Evolutionary conservation across 2,329 filamentous ascomycete genomes (phyloP).

Genomic region (Colletotrichum acutatum): DNA sequence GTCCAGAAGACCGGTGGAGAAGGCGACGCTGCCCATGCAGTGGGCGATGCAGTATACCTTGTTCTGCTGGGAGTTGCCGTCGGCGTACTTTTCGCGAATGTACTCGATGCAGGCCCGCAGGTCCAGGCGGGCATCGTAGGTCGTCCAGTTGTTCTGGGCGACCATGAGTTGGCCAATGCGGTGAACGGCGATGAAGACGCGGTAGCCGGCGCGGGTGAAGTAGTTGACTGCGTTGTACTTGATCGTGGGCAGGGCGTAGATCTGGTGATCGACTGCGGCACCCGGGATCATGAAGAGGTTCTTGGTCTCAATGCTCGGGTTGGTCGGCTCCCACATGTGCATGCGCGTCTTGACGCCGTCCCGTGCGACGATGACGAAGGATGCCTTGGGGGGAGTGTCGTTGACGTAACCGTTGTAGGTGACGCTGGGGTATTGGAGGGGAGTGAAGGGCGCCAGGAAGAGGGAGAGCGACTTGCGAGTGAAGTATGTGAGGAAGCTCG

Average conservation of each 20-base stretch:
- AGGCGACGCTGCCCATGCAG: conserved; percentile 72
- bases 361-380: conserved; percentile 58
- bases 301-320: conserved; percentile 49
- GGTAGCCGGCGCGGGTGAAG: conserved; percentile 69
- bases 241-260: conserved; percentile 72
- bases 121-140: conserved; percentile 69
- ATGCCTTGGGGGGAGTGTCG: conserved; percentile 55
- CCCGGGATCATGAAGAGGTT: conserved; percentile 72
- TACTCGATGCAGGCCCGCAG: conserved; percentile 65
- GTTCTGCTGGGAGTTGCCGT: conserved; percentile 40
- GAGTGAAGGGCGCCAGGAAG: conserved; percentile 64
- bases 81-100: conserved; percentile 55
- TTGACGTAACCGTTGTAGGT: conserved; percentile 64
- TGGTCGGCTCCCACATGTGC: conserved; percentile 67
- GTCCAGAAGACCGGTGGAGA: conserved; percentile 68
- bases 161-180: conserved; percentile 66
- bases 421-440: conserved; percentile 64
- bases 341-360: conserved; percentile 65
- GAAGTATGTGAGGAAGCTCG: conserved; percentile 67
- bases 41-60: conserved; percentile 69
- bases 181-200: conserved; percentile 67
- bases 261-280: conserved; percentile 71
- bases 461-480: conserved; percentile 62
- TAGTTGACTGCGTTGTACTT: conserved; percentile 72
- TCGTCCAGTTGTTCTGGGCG: conserved; percentile 65